Percentiles rank a stretch among this genome's conserved stretches.
phyloP scores from a whole-genome alignment of 768 basidiomycete species.

The Lentinula guzmanii region DNA sequence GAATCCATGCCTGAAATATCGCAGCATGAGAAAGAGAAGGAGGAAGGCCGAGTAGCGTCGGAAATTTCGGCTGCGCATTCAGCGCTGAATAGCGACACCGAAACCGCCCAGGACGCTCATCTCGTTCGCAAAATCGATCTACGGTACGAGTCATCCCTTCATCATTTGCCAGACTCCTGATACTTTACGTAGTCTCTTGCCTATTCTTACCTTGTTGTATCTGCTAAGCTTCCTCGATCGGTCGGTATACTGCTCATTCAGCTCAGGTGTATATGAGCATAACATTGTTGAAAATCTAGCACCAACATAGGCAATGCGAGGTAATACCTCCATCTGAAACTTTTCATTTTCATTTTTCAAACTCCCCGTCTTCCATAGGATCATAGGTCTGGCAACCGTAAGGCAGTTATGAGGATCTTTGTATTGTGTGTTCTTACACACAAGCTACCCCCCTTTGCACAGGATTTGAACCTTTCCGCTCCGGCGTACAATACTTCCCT shows the following conservation, averaged over 20 bases:
- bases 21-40: neutral
- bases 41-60: neutral
- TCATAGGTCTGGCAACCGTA: neutral
- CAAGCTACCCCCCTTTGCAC: neutral
- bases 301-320: conserved; percentile 35
- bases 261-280: neutral
- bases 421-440: neutral
- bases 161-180: neutral
- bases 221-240: conserved; percentile 31
- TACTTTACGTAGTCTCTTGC: conserved; percentile 22
- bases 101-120: conserved; percentile 14
- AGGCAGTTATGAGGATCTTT: neutral
- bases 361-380: neutral
- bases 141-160: conserved; percentile 6
- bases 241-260: conserved; percentile 13
- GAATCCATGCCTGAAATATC: neutral
- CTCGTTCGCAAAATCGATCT: conserved; percentile 26
- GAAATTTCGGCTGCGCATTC: neutral
- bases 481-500: conserved; percentile 53
- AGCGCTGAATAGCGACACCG: neutral
- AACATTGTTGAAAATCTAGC: conserved; percentile 7
- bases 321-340: conserved; percentile 12
- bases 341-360: neutral
- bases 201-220: conserved; percentile 32
- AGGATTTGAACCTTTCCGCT: conserved; percentile 47